Base-by-base conservation (phyloP, 2,329 filamentous ascomycete species). In the Diaporthe sp. region DNA sequence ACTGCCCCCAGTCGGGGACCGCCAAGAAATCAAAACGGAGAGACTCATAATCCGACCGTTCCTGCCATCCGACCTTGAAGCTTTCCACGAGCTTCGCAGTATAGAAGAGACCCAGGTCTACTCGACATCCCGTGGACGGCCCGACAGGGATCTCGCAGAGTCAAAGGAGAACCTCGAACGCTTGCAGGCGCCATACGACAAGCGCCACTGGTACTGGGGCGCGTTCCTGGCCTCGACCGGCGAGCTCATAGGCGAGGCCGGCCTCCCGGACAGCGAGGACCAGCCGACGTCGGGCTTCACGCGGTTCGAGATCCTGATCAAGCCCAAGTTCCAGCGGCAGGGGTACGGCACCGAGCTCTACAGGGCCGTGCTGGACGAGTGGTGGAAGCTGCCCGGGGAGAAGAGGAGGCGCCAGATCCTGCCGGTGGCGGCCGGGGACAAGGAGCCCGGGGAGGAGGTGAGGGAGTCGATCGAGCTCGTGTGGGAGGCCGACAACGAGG, bases 171-270 rank as follows among this genome's bases (percentile, higher is more conserved):
- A 34, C 9, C 70, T 78, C 19, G 57, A 72, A 31, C 22, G 28
- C 15, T 13, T 70, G 7, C 72, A 72, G 15, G 55, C 77, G 57
- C 75, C 74, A 22, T 25, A 75, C 25, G 79, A 79, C 34, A 42
- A 74, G 46, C 34, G 44, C 10, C 74, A 73, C n/a, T 81, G 80
- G 74, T 76, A 79, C 22, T 80, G 78, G 31, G 80, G 79, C 2
- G 77, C 79, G 4, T 82, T 82, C 67, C 71, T 80, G 5, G 75
- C 76, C 13, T 77, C 74, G 1, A 80, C 79, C 2, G 80, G 79
- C 3, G 80, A 80, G 73, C 73, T 82, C 9, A 79, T 83, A 13
- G 81, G 81, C 37, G 81, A 83, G 72, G 79, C 79, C 55, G 81
- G 81, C 9, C 74, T 82, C 1, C 60, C 73, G 1, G 71, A 76